Conservation (phyloP, 179 eudicot genomes). For the Silene coronaria region DNA sequence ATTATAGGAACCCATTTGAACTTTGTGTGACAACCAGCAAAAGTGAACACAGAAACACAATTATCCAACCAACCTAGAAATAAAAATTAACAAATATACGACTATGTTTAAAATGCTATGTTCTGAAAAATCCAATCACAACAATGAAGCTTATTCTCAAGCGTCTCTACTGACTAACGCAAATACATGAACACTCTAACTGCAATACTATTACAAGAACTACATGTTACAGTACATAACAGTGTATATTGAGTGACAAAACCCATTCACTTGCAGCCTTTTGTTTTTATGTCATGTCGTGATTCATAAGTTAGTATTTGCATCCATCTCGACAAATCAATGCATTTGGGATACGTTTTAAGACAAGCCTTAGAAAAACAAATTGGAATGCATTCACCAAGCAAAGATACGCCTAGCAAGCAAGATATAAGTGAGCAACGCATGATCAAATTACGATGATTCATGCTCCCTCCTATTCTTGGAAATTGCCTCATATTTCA, state of each 20-base stretch:
- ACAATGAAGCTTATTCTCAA: not conserved
- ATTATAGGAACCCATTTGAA: not conserved
- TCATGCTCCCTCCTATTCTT: not conserved
- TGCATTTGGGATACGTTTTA: not conserved
- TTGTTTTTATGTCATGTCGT: not conserved
- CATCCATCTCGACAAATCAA: not conserved
- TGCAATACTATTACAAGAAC: not conserved
- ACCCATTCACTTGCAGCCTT: not conserved
- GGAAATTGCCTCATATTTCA: not conserved
- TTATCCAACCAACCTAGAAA: too few species aligned
- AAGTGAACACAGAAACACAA: too few species aligned
- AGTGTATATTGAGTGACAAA: not conserved
- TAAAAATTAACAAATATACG: too few species aligned
- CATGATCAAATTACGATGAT: not conserved
- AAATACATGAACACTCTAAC: too few species aligned
- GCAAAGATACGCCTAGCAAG: not conserved
- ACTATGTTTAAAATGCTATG: too few species aligned
- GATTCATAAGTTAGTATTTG: not conserved
- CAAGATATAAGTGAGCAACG: not conserved
- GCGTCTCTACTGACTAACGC: not conserved
- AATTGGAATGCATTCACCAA: not conserved
- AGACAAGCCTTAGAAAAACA: not conserved
- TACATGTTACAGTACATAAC: not conserved
- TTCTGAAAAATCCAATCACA: too few species aligned
- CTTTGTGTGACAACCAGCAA: not conserved